Base-by-base conservation (phyloP, 2,329 filamentous ascomycete genomes). In the Trichoderma sp. region DNA sequence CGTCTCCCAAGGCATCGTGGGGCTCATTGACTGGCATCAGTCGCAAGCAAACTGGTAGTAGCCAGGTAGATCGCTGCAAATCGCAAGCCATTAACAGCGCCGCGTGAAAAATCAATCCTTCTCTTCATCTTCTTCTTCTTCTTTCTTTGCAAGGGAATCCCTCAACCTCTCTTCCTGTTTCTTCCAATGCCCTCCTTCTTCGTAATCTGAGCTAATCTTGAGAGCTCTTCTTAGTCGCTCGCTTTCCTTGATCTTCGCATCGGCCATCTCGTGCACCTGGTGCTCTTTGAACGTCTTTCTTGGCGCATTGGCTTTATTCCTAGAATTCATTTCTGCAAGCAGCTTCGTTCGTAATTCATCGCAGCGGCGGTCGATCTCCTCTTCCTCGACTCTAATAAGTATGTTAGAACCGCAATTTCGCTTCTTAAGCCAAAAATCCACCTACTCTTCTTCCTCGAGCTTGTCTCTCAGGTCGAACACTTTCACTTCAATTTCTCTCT, bases 211-310 rank as follows among this genome's bases (percentile, higher is more conserved):
- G 76, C 90, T 90, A 75, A 98, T 97, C 60, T 94, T 94, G 73
- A 99, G 84, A 8, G 96, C 96, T 79, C 86, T 92, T 72, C 95
- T 84, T 78, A 99, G 83, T 74, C 92, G 87, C 81, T 98, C 94
- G 79, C 91, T 97, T 85, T 99, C 96, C 78, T 93, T 91, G 74
- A 97, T 95, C 86, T 99, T 99, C 70, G 95, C 96, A 76, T 96
- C 92, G 21, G 96, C 96, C 78, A 97, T 86, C 81, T 98, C 96
- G 82, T 99, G 96, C 24, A 98, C 94, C 81, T 98, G 93, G 81
- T 98, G 94, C 73, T 90, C 86, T 82, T 98, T 99, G 72, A 98
- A 85, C 11, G 87, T 86, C 66, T 78, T 81, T 68, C 80, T 78
- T n/a, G 76, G 79, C 28, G 77, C 80, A 67, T 75, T 77, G 28